Evolutionary conservation across 345 rosid genomes (phyloP), one percentile per base, ranked within the genome.

Genomic region (Lepidium aucheri): DNA sequence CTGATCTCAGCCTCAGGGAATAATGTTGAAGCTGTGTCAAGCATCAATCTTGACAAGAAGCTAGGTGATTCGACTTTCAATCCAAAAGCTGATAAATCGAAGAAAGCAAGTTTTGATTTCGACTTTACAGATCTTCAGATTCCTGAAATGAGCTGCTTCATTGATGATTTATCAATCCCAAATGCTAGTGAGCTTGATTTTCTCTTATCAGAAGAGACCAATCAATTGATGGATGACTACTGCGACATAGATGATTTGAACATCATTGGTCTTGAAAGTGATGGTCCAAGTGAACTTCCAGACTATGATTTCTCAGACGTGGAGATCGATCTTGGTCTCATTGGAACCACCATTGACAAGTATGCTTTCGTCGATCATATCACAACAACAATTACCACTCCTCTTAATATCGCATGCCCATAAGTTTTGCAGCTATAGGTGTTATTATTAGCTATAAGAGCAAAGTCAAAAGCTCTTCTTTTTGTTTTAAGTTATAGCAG

Each of bases 351-450:
- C 9, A 79, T 78, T 16, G 82, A 78, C 40, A 73, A 76, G 45
- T 72, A 63, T 15, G 18, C 53, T 8, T 67, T 67, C 46, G 53
- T 40, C 0, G 69, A 74, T 46, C 73, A 60, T 32, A 56, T 67
- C 3, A 16, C 77, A 10, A 60, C 76, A 22, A 58, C 41, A 20
- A 20, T 2, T 35, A 57, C 76, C 1, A 49, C 72, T 12, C 65
- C 80, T 38, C 63, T 77, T 74, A 84, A 94, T 53, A 85, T 88
- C 16, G 89, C 74, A 3, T 90, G 96, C 86, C 84, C 75, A 42
- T 84, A 82, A 90, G 90, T 94, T 90, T 94, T 90, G 95, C 84
- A 85, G 92, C 67, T 87, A 26, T 26, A 81, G 85, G 63, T 73
- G 68, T 58, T 73, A 66, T 30, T 53, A 43, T 60, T 73, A 66